Percentiles rank a stretch among this genome's conserved stretches.
Conservation (phyloP, 208 protist genomes). For the Leishmania gerbilli region DNA sequence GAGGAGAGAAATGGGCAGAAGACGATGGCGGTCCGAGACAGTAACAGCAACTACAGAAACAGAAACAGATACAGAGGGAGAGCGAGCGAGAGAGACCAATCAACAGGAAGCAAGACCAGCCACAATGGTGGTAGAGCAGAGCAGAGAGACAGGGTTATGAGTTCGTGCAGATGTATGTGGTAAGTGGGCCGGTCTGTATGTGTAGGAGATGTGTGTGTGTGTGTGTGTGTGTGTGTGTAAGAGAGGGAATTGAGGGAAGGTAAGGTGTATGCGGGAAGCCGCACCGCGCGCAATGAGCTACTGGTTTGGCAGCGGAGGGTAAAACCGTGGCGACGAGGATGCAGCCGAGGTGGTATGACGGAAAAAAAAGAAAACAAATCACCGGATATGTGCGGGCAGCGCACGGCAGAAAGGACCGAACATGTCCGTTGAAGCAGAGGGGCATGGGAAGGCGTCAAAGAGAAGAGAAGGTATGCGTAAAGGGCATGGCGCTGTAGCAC, state of each 20-base stretch:
- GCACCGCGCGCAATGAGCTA: background rate
- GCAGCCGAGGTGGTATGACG: background rate
- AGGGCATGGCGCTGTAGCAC: background rate
- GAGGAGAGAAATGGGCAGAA: background rate
- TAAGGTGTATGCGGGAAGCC: background rate
- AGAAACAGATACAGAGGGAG: background rate
- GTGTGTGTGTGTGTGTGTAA: background rate
- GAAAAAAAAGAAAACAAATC: background rate
- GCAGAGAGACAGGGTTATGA: slow-evolving; percentile 3
- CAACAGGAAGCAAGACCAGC: background rate
- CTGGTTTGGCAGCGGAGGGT: background rate
- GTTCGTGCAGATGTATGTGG: background rate
- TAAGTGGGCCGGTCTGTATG: background rate
- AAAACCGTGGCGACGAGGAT: background rate
- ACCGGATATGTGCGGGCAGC: too few relatives aligned
- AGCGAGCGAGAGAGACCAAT: background rate
- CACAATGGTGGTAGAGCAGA: slow-evolving; percentile 2
- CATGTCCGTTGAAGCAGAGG: background rate
- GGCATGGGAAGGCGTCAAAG: background rate
- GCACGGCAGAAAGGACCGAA: too few relatives aligned
- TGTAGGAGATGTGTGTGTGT: too few relatives aligned
- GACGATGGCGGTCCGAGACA: background rate
- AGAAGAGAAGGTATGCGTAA: background rate
- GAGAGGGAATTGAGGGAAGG: too few relatives aligned
- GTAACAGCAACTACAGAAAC: background rate